Base-by-base conservation (phyloP, 2,329 filamentous ascomycete species). In the Boeremia lycopersici region DNA sequence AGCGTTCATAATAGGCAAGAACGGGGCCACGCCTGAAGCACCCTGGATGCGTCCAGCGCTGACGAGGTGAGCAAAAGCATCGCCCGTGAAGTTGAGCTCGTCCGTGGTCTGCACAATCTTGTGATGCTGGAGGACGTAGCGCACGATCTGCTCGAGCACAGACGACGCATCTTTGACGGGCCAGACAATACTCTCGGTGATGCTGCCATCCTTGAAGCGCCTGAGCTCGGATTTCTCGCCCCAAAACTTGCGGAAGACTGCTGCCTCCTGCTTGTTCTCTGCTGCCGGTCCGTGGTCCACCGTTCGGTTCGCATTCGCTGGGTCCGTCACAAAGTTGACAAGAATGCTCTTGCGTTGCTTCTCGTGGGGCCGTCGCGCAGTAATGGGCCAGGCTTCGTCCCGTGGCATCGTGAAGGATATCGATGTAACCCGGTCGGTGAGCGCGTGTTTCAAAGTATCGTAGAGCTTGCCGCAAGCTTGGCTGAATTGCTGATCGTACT, bases 151-250 rank as follows among this genome's bases (percentile, higher is more conserved):
- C 67, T 91, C 84, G 47, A 91, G 85, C 17, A 96, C 85, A 6
- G 87, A 84, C 29, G 86, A 79, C 1, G 83, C 79, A 49, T 84
- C 82, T 61, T 87, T 84, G 2, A 81, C 58, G 2, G 76, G 81
- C 95, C 95, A 99, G 17, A 96, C 88, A 28, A 98, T 80, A 68
- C 90, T 96, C 74, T 99, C 96, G 8, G 92, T 82, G 62, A 99
- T 97, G 65, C 89, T 93, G 19, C 95, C 95, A 68, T 98, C 92
- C 67, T 93, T 96, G 80, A 99, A 99, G 17, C 95, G 89, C 61
- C 95, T 86, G 40, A 99, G 81, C 74, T 99, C 95, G 1, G 95
- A 86, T 72, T 95, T 96, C 9, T 93, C 89, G 6, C 93, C 95
- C 95, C 96, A 99, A 72, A 99, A 98, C 30, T 88, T 85, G 31